These are phyloP conservation scores for Guadua angustifolia DNA, from an alignment of 176 grass and related monocot species.

Conservation along the genomic window DNA sequence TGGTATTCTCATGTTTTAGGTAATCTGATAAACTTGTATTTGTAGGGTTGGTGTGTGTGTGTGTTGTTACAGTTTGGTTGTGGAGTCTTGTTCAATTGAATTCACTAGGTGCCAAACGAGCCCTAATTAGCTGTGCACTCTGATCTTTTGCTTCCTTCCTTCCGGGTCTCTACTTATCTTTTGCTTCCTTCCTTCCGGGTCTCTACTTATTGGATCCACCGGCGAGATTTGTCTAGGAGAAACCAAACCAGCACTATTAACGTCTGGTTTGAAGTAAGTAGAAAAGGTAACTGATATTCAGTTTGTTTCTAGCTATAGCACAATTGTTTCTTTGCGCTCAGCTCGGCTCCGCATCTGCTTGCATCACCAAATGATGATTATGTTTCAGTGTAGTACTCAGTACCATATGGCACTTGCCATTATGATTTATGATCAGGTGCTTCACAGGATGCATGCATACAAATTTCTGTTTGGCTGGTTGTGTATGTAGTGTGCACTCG, in stretches of 20 bases:
- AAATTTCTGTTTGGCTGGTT: conserved; percentile 14
- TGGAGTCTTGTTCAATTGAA: too few species aligned
- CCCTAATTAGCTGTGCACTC: not conserved
- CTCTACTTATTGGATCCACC: not conserved
- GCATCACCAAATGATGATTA: conserved; percentile 25
- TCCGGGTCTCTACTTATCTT: too few species aligned
- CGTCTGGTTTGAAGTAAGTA: not conserved
- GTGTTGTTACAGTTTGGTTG: too few species aligned
- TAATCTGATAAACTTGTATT: too few species aligned
- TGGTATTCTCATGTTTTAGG: too few species aligned
- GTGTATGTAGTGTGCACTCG: not conserved
- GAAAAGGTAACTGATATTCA: not conserved
- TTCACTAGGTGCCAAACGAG: too few species aligned
- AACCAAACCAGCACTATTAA: not conserved
- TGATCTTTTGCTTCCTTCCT: too few species aligned
- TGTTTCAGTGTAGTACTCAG: conserved; percentile 23
- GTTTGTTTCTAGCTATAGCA: not conserved
- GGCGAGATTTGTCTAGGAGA: not conserved
- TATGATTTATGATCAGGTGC: conserved; percentile 44
- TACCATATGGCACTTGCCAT: conserved; percentile 33
- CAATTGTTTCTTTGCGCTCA: not conserved
- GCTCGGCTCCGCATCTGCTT: conserved; percentile 13
- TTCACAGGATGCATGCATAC: conserved; percentile 25
- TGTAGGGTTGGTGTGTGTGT: too few species aligned
- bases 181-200: not conserved